Evolutionary conservation across 1,284 basidiomycete species (phyloP).

Genomic region (Fomitiporia mediterranea): DNA sequence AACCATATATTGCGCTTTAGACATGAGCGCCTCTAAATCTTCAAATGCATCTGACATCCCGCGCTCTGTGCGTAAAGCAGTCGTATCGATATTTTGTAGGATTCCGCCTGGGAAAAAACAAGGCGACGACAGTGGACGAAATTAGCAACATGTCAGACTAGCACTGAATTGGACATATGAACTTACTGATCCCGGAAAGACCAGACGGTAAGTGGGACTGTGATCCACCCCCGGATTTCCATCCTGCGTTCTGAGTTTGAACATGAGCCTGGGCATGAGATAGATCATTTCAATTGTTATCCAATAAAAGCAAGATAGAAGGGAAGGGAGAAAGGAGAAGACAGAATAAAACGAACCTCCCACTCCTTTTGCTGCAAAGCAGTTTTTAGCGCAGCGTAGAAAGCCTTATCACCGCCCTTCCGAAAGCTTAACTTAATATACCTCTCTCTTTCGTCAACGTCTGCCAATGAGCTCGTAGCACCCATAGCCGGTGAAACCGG

Average conservation of each 20-base stretch:
- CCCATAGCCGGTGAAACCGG: conserved; percentile 44
- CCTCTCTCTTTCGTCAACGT: conserved; percentile 30
- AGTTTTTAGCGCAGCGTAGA: conserved; percentile 78
- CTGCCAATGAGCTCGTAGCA: conserved; percentile 32
- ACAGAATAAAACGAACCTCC: conserved; percentile 50
- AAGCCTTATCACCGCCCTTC: conserved; percentile 82
- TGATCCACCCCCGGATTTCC: background rate
- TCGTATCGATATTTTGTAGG: conserved; percentile 18
- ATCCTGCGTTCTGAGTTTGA: background rate
- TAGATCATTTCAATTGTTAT: conserved; percentile 27
- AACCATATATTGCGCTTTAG: conserved; percentile 92
- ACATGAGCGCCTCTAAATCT: conserved; percentile 90
- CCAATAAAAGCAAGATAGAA: conserved; percentile 25
- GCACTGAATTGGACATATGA: background rate
- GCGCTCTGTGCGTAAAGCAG: conserved; percentile 38
- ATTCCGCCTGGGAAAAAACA: conserved; percentile 12
- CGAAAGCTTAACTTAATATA: conserved; percentile 82
- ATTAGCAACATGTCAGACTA: background rate
- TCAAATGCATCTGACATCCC: conserved; percentile 78
- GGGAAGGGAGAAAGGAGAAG: conserved; percentile 19
- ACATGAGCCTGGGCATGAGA: too few relatives aligned
- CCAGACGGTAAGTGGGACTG: conserved; percentile 17
- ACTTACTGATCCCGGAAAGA: conserved; percentile 50
- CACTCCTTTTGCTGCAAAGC: conserved; percentile 78
- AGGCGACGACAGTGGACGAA: background rate